Conservation (phyloP, 139 green algal species). For the Chlamydomonas incerta region DNA sequence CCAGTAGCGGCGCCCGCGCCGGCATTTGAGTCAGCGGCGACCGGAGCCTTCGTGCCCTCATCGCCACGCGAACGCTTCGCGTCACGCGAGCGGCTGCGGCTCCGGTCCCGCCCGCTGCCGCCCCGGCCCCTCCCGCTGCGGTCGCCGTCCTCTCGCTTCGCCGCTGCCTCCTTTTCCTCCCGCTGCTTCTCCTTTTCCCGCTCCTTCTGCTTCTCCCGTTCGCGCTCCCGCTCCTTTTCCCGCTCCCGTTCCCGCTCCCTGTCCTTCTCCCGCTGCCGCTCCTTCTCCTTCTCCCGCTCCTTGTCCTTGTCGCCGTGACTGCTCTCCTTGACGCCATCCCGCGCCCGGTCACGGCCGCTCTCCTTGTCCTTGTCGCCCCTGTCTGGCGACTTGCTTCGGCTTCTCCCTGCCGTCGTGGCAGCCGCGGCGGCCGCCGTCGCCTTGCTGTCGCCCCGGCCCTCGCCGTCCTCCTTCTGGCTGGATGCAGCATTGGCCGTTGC, state of each 20-base stretch:
- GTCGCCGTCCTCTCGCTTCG: background rate
- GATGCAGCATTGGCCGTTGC: no score
- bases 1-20: no score
- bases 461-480: background rate
- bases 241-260: background rate
- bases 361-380: background rate
- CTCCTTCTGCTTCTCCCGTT: background rate
- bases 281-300: background rate
- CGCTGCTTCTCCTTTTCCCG: constrained; percentile 10
- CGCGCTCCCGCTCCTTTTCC: background rate
- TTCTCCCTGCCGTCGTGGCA: background rate
- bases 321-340: no score
- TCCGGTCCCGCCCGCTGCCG: background rate
- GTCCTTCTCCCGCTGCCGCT: constrained; percentile 3
- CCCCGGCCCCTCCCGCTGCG: background rate
- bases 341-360: no score
- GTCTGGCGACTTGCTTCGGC: background rate
- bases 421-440: no score
- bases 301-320: constrained; percentile 6
- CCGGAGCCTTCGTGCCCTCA: background rate
- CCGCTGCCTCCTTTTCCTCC: background rate
- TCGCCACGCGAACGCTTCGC: background rate
- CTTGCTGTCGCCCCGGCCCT: background rate
- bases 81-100: constrained; percentile 19
- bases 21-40: background rate